Base-by-base conservation (phyloP, 768 basidiomycete genomes). In the Amanita jacksonii region DNA sequence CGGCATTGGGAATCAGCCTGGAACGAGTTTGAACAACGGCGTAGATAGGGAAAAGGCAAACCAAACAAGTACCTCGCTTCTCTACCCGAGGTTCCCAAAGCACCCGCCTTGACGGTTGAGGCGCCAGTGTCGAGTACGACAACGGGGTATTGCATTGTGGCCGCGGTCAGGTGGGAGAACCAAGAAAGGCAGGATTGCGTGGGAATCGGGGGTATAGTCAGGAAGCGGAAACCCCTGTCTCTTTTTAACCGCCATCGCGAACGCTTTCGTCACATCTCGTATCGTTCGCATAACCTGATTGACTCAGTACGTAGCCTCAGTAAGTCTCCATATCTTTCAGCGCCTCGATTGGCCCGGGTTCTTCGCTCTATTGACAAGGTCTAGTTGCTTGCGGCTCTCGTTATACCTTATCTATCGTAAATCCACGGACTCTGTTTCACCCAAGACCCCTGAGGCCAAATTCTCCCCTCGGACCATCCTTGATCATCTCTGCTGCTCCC, bases 81-180 rank as follows among this genome's bases (percentile, higher is more conserved):
- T 42, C 55, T 20, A 53, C 56, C 46, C 57, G 49, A 10, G 52
- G 51, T 25, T 53, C 57, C 61, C 33, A 66, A 68, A 19, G 79
- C 47, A 1, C 88, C 85, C 22, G 75, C 74, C 57, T 96, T 97
- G 60, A 94, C 80, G 3, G 76, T 76, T 27, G 74, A 78, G 8
- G 79, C 92, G 31, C 92, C 92, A 57, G 94, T 97, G 60, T 97
- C 92, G 35, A 94, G 69, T 10, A 93, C 68, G 43, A 92, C 64
- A 20, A 80, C 67, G 9, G 57, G 43, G 39, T 40, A 25, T 38
- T 49, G 40, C 52, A 54, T 53, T 31, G 12, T n/a, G n/a, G n/a
- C n/a, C n/a, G n/a, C n/a, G n/a, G n/a, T 28, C n/a, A 6, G 27
- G 12, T 28, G 27, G 27, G 12, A 6, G 27, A 6, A 6, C 27